These are phyloP conservation scores for Chaetoscypha palmicola DNA, from an alignment of 2,329 filamentous ascomycete genomes.

Conservation along the genomic window DNA sequence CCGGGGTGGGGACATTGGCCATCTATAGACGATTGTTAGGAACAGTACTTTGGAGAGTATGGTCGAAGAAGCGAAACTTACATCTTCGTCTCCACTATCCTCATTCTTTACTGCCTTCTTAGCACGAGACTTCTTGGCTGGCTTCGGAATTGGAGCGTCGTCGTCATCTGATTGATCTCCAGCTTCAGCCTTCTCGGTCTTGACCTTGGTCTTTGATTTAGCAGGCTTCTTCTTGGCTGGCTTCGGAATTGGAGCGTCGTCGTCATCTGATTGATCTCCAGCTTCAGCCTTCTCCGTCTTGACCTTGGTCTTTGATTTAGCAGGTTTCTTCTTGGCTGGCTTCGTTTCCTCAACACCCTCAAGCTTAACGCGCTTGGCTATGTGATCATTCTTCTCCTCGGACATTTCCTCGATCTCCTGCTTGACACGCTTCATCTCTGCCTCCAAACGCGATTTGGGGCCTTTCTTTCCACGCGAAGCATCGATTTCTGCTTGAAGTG, in stretches of 20 bases:
- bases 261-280: no score
- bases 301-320: constrained; percentile 26
- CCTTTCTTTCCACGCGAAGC: background rate
- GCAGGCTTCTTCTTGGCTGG: constrained; percentile 20
- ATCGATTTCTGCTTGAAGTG: constrained; percentile 10
- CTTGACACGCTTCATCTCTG: constrained; percentile 9
- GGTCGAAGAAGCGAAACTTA: no score
- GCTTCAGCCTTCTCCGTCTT: no score
- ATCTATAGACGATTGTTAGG: constrained; percentile 31
- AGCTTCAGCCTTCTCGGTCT: background rate
- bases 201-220: background rate
- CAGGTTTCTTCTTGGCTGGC: constrained; percentile 35
- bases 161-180: constrained; percentile 24
- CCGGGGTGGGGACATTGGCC: background rate
- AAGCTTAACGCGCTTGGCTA: constrained; percentile 9
- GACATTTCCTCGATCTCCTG: constrained; percentile 4
- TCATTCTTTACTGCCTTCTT: constrained; percentile 18
- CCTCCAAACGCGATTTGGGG: constrained; percentile 8
- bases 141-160: constrained; percentile 6
- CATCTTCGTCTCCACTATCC: constrained; percentile 11
- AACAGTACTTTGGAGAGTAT: no score
- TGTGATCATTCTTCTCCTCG: background rate
- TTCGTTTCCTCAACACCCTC: constrained; percentile 16
- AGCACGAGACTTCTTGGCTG: constrained; percentile 24
- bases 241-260: constrained; percentile 13